These are phyloP conservation scores for Yamadazyma philogaea DNA, from an alignment of 805 yeast genomes.

Conservation along the genomic window DNA sequence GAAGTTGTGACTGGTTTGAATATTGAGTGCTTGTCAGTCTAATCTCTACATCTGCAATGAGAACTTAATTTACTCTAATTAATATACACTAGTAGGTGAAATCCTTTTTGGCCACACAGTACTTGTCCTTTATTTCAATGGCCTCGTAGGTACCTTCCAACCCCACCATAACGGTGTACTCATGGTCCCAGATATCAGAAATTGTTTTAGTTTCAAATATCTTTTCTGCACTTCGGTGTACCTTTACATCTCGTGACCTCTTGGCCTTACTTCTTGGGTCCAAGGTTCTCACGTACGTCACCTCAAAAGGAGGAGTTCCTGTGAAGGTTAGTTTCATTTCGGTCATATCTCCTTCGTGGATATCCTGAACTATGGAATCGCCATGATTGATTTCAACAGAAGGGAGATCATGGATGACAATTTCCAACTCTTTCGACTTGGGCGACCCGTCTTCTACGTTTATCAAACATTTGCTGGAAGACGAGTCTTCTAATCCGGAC, in stretches of 20 bases:
- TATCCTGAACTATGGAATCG: slow-evolving; percentile 69
- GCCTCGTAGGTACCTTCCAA: slow-evolving; percentile 95
- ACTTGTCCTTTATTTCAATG: slow-evolving; percentile 80
- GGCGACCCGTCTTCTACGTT: slow-evolving; percentile 44
- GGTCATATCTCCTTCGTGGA: slow-evolving; percentile 93
- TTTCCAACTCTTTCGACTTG: slow-evolving; percentile 27
- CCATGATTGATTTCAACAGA: slow-evolving; percentile 85
- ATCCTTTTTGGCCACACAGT: slow-evolving; percentile 46
- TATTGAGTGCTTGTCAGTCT: background rate
- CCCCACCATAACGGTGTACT: slow-evolving; percentile 70
- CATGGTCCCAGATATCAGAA: slow-evolving; percentile 67
- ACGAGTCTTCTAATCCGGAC: slow-evolving; percentile 67
- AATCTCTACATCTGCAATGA: background rate
- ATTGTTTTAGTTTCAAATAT: slow-evolving; percentile 31
- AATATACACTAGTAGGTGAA: slow-evolving; percentile 4
- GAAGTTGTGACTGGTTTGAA: background rate
- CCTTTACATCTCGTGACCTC: slow-evolving; percentile 21
- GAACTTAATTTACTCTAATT: slow-evolving; percentile 1
- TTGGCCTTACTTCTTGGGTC: slow-evolving; percentile 28
- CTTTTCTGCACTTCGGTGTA: slow-evolving; percentile 18
- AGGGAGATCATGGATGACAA: slow-evolving; percentile 48
- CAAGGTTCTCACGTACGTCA: slow-evolving; percentile 73
- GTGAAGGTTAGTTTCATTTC: slow-evolving; percentile 77
- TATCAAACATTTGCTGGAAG: slow-evolving; percentile 67
- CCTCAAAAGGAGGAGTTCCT: slow-evolving; percentile 88